Conservation (phyloP, 2,329 filamentous ascomycete genomes). For the Alternaria triticimaculans region DNA sequence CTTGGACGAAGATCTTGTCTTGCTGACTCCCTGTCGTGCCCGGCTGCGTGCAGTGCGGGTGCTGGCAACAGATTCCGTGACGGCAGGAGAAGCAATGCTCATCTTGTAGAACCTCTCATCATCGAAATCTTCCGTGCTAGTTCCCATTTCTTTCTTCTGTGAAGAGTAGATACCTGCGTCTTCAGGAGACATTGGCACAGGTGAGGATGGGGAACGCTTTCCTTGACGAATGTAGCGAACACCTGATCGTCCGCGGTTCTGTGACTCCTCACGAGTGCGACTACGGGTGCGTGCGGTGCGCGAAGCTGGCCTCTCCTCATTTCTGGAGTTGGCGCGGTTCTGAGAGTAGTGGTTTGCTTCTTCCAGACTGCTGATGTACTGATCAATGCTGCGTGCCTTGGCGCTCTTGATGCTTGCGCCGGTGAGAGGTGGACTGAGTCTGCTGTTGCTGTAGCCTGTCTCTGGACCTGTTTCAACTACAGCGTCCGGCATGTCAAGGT, state of each 20-base stretch:
- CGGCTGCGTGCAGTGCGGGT: constrained; percentile 46
- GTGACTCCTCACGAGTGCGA: constrained; percentile 65
- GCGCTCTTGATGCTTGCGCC: constrained; percentile 62
- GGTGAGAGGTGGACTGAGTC: constrained; percentile 56
- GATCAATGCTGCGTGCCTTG: constrained; percentile 73
- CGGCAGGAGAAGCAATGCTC: constrained; percentile 42
- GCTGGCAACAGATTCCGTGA: constrained; percentile 47
- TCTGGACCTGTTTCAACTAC: constrained; percentile 44
- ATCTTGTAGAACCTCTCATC: constrained; percentile 58
- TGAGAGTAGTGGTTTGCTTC: constrained; percentile 69
- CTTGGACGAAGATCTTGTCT: constrained; percentile 48
- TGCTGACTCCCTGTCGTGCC: constrained; percentile 39
- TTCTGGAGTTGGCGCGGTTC: constrained; percentile 45
- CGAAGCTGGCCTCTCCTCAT: constrained; percentile 56
- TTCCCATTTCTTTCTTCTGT: constrained; percentile 49
- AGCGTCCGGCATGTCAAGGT: constrained; percentile 54
- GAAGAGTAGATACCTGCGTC: constrained; percentile 63
- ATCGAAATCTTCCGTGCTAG: constrained; percentile 55
- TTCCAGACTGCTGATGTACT: constrained; percentile 87
- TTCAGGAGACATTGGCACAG: constrained; percentile 92
- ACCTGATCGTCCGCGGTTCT: constrained; percentile 72
- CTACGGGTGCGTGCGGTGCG: constrained; percentile 56
- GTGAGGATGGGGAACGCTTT: constrained; percentile 89
- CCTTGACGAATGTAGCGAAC: constrained; percentile 74
- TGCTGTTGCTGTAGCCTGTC: constrained; percentile 59